Evolutionary conservation across 148 eudicot species (phyloP).

Genomic region (Amaranthus cruentus): DNA sequence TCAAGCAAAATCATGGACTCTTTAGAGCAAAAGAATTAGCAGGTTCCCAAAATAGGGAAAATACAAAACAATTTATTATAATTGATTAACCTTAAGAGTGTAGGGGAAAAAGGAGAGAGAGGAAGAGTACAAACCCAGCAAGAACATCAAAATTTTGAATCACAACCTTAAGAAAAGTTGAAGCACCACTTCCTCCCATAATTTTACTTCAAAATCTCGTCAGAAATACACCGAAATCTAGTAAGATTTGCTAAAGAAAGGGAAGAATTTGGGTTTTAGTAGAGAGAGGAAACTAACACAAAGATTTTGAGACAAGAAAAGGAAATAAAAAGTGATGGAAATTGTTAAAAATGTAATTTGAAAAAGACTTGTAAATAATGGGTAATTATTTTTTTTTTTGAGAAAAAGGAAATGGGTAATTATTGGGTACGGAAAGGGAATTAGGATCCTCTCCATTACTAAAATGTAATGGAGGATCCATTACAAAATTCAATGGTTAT

Average conservation of each 20-base stretch:
- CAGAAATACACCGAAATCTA: neutral
- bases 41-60: too few species aligned
- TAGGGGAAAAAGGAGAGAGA: neutral
- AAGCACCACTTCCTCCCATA: constrained; percentile 63
- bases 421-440: neutral
- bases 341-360: neutral
- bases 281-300: constrained; percentile 1
- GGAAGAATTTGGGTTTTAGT: neutral
- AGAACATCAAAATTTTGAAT: constrained; percentile 67
- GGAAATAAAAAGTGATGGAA: constrained; percentile 10
- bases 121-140: constrained; percentile 56
- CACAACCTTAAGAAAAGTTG: constrained; percentile 56
- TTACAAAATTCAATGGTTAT: too few species aligned
- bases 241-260: neutral
- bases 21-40: too few species aligned
- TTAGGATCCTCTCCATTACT: too few species aligned
- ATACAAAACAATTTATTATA: too few species aligned
- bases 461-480: too few species aligned
- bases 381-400: neutral
- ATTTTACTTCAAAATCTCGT: neutral
- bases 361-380: neutral
- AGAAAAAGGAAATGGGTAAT: neutral
- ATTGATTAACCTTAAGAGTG: too few species aligned
- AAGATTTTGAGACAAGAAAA: constrained; percentile 5
- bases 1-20: neutral